Evolutionary conservation across 2,329 filamentous ascomycete genomes (phyloP), one percentile per base, ranked within the genome.

Genomic region (Venturia oleaginea): DNA sequence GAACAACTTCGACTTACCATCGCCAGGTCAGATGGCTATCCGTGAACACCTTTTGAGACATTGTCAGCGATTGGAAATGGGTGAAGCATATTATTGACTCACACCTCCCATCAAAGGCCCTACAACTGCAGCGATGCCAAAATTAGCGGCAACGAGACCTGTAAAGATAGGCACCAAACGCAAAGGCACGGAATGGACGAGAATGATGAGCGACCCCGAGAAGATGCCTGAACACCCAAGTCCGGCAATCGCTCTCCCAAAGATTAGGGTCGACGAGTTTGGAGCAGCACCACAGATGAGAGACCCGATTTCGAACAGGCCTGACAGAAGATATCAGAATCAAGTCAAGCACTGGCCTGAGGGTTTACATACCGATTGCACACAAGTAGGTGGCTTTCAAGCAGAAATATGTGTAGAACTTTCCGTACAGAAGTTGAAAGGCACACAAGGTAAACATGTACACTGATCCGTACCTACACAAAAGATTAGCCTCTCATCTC

Each of bases 181-280:
- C 62, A 79, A 75, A 0, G 74, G 75, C 32, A 76, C 72, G 4
- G 73, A 74, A 59, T 76, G 74, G 0, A 78, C 73, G 43, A 84
- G 74, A 13, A 85, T 72, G 15, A 72, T 72, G 61, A 73, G 75
- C 0, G 69, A 67, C 10, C 74, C 68, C 42, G 63, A 46, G 27
- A 65, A 61, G 4, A 68, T 54, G 30, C 68, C 68, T 11, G 67
- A 62, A 32, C 60, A 59, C 4, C 67, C 68, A 27, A 68, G 40
- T 22, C 68, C 68, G 15, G 68, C 66, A 24, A 68, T 42, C 7
- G 68, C 67, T 22, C 67, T 66, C 10, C 68, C 68, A 17, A 68
- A 51, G 34, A 68, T 69, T 6, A 69, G 55, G 7, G 63, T 60
- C n/a, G 38, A 62, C 4, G 67, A 67, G 11, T 61, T 60, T 30